A percentile compares a stretch with the other conserved stretches of the same genome.
Evolutionary conservation across 106 monocot genomes (phyloP).

Genomic region (Allium cepa): DNA sequence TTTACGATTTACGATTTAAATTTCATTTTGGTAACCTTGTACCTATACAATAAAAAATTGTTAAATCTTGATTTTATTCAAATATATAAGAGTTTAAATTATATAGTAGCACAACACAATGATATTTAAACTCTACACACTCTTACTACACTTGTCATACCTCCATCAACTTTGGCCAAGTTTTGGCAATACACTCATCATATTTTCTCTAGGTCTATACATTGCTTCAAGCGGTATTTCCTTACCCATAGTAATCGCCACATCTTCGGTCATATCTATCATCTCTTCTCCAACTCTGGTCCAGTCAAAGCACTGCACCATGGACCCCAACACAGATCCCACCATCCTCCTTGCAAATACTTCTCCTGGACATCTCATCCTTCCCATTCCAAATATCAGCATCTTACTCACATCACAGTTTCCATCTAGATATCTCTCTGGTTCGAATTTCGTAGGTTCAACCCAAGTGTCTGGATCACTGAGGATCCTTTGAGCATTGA

Average conservation of each 20-base stretch:
- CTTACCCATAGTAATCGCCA: slow-evolving; percentile 3
- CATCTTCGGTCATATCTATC: slow-evolving; percentile 12
- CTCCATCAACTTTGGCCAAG: neutral
- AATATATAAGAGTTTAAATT: no score
- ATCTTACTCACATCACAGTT: neutral
- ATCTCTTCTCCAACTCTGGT: slow-evolving; percentile 6
- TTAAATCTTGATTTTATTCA: no score
- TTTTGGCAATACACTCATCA: neutral
- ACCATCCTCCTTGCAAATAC: slow-evolving; percentile 7
- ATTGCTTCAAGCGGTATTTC: slow-evolving; percentile 9
- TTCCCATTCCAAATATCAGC: slow-evolving; percentile 15
- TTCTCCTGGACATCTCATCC: slow-evolving; percentile 11
- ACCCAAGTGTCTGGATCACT: slow-evolving; percentile 5
- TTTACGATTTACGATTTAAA: no score
- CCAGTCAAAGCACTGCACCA: slow-evolving; percentile 27
- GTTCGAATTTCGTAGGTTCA: neutral
- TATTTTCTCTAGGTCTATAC: neutral
- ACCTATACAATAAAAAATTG: no score
- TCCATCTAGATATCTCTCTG: slow-evolving; percentile 5
- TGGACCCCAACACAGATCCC: slow-evolving; percentile 6
- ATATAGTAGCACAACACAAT: no score
- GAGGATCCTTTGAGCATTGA: slow-evolving; percentile 6
- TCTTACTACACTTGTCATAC: no score
- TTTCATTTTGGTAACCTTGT: no score
- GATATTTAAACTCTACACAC: no score